Evolutionary conservation across 768 basidiomycete genomes (phyloP), one percentile per base, ranked within the genome.

Genomic region (Boletus eberwhitei): DNA sequence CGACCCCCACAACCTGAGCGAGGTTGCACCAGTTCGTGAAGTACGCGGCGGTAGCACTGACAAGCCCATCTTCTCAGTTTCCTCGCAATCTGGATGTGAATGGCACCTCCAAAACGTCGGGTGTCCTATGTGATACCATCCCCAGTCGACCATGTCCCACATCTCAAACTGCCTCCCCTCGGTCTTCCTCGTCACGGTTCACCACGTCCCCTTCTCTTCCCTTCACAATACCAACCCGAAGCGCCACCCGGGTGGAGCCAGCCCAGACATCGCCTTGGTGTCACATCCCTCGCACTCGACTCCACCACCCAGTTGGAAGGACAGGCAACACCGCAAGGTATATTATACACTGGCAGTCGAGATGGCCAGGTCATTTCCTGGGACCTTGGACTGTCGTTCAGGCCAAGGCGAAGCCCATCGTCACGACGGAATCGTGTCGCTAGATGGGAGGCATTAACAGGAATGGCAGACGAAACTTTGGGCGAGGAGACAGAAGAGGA

Each of bases 91-190:
- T 65, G 60, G 38, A 65, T 68, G 65, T 67, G 59, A 59, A 68
- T 77, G 77, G 68, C 73, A 48, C 81, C 81, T 52, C 66, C 79
- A 53, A 77, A 80, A 65, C 79, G 85, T 58, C 80, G 93, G 64
- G 83, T 97, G 29, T 94, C 93, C 50, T 97, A 95, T 69, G 85
- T 94, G 51, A 83, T 97, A 36, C 90, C 93, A 4, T 76, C 88
- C 2, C 86, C 94, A 12, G 59, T 75, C 1, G 79, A 81, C 13
- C 74, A 79, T 4, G 79, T 85, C 22, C 86, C 86, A 17, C 78
- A 78, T 19, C 82, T 95, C 12, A 77, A 80, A 47, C 79, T 96
- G 4, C 94, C 93, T 3, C 78, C 87, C 1, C 73, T 80, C 56
- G 86, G 80, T 21, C 67, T 79, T 34, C 74, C 81, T 16, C 81